These are phyloP conservation scores for Corymbia maculata DNA, from an alignment of 345 rosid genomes.

Conservation along the genomic window DNA sequence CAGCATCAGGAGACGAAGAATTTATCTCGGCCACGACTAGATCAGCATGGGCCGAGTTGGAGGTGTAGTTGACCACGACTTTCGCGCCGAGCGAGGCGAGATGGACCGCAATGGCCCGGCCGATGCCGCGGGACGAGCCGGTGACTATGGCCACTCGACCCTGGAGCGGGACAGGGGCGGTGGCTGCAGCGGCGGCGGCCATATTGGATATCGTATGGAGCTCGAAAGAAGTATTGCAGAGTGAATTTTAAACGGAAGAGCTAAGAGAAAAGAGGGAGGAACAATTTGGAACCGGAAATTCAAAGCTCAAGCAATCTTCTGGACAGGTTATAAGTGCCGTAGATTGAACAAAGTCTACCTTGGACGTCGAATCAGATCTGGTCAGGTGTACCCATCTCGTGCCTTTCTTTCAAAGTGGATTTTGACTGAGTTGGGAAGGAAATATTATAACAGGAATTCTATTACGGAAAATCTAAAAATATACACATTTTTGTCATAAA, in stretches of 20 bases:
- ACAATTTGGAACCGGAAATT: background rate
- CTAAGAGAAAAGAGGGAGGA: background rate
- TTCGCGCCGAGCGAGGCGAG: background rate
- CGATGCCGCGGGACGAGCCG: background rate
- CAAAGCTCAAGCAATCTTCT: background rate
- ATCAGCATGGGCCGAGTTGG: background rate
- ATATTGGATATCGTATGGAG: background rate
- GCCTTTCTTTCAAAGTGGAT: background rate
- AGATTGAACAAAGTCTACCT: background rate
- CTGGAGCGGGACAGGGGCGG: background rate
- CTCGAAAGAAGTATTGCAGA: background rate
- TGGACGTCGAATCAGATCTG: background rate
- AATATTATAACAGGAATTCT: too few relatives aligned
- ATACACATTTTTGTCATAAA: too few relatives aligned
- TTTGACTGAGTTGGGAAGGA: background rate
- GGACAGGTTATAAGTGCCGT: background rate
- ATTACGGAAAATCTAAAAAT: too few relatives aligned
- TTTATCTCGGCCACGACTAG: background rate
- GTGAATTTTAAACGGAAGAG: background rate
- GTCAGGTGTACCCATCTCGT: background rate
- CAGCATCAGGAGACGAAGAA: background rate
- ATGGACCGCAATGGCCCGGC: background rate
- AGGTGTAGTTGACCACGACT: slow-evolving; percentile 1
- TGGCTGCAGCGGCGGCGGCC: background rate
- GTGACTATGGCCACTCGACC: slow-evolving; percentile 2